phyloP scores from a whole-genome alignment of 2,329 filamentous ascomycete species.

The Cytospora piceicola region DNA sequence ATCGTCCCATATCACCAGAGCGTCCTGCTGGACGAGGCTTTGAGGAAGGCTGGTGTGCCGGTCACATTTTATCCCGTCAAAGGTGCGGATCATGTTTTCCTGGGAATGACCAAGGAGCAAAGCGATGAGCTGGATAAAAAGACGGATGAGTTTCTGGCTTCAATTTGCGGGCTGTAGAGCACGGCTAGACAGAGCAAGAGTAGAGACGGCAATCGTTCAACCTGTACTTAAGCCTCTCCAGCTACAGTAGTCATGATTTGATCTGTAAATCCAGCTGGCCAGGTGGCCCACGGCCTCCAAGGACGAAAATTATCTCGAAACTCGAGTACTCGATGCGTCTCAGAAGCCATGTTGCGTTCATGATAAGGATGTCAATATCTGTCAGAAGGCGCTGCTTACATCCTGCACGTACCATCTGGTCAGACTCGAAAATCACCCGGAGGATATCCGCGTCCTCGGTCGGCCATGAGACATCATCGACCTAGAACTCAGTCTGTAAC shows the following conservation, averaged over 20 bases:
- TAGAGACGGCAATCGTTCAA: not conserved
- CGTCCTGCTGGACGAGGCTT: constrained; percentile 21
- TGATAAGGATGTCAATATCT: too few relatives aligned
- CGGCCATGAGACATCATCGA: not conserved
- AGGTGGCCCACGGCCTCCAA: too few relatives aligned
- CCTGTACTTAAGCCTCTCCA: not conserved
- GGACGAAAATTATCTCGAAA: too few relatives aligned
- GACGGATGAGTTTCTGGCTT: constrained; percentile 27
- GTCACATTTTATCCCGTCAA: constrained; percentile 17
- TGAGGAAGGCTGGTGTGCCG: constrained; percentile 10
- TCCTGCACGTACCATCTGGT: not conserved
- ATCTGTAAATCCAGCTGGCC: not conserved
- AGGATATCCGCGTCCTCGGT: too few relatives aligned
- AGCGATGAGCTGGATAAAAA: constrained; percentile 20
- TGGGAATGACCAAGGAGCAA: constrained; percentile 23
- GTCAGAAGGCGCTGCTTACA: not conserved
- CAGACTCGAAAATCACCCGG: not conserved
- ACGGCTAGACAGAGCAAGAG: not conserved
- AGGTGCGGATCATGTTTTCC: constrained; percentile 24
- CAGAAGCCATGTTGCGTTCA: too few relatives aligned
- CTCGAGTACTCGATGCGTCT: too few relatives aligned
- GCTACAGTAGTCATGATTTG: not conserved
- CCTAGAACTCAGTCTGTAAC: constrained; percentile 60
- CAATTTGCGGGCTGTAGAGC: constrained; percentile 4
- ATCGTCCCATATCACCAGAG: constrained; percentile 26